Evolutionary conservation across 192 early-diverging fungal genomes (phyloP).

Genomic region (Chytriomyces confervae): DNA sequence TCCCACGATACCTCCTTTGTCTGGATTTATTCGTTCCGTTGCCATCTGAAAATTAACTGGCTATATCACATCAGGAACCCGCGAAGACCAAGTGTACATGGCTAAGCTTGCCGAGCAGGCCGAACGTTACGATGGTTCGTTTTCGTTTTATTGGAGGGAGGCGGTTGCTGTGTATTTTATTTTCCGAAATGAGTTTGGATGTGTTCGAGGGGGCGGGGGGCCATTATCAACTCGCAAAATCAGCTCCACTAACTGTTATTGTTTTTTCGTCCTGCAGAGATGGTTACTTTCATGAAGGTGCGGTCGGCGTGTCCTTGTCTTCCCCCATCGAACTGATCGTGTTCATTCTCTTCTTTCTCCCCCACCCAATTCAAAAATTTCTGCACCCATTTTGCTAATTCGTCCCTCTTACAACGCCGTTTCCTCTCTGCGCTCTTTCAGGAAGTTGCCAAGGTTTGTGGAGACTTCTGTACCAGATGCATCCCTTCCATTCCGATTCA

Average conservation of each 20-base stretch:
- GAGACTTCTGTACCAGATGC: conserved; percentile 7
- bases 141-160: neutral
- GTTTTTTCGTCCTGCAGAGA: conserved; percentile 57
- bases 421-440: conserved; percentile 20
- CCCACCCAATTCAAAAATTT: too few relatives aligned
- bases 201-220: too few relatives aligned
- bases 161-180: too few relatives aligned
- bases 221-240: too few relatives aligned
- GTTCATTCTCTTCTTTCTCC: too few relatives aligned
- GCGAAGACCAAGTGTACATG: conserved; percentile 91
- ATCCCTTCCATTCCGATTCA: conserved; percentile 43
- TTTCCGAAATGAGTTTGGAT: too few relatives aligned
- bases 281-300: conserved; percentile 86
- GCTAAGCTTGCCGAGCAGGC: conserved; percentile 99
- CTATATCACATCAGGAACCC: conserved; percentile 31
- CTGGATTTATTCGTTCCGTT: neutral
- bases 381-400: neutral
- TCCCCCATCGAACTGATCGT: neutral
- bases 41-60: neutral
- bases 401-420: neutral
- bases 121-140: conserved; percentile 97
- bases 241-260: too few relatives aligned
- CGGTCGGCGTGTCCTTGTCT: neutral
- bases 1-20: too few relatives aligned
- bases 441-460: conserved; percentile 84